A percentile compares a stretch with the other conserved stretches of the same genome.
phyloP scores from a whole-genome alignment of 108 stramenopile genomes.

The Mayamaea pseudoterrestris region DNA sequence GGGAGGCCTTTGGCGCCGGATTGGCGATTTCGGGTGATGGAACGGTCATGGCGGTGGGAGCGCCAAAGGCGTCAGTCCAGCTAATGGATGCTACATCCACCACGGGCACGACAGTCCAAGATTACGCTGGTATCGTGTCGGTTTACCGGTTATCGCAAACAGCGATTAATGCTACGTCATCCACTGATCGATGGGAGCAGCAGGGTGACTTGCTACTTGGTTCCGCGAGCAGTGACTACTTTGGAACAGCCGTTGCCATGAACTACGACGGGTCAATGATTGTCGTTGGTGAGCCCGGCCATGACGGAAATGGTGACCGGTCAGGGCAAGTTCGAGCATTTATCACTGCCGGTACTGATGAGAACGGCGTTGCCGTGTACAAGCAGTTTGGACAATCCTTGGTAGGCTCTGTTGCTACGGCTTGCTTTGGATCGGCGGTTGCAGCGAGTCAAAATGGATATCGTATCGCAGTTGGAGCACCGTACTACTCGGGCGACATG shows the following conservation, averaged over 20 bases:
- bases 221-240: constrained; percentile 11
- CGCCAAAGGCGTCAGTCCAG: constrained; percentile 17
- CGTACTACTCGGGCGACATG: constrained; percentile 23
- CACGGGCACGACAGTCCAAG: not conserved
- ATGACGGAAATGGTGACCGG: constrained; percentile 8
- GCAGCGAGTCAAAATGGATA: constrained; percentile 37
- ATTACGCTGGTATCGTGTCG: constrained; percentile 15
- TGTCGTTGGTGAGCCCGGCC: constrained; percentile 19
- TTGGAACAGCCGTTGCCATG: constrained; percentile 20
- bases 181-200: constrained; percentile 4
- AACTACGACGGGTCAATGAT: constrained; percentile 22
- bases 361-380: not conserved
- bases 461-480: constrained; percentile 47
- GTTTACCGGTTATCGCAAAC: constrained; percentile 11
- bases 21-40: constrained; percentile 30
- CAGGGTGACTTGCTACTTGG: constrained; percentile 7
- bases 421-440: constrained; percentile 44
- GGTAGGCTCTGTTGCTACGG: constrained; percentile 9
- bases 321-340: constrained; percentile 19
- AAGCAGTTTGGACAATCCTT: constrained; percentile 11
- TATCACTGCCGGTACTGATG: constrained; percentile 7
- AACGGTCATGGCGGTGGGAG: constrained; percentile 26
- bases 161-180: no score
- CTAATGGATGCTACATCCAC: constrained; percentile 1
- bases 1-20: constrained; percentile 17